These are phyloP conservation scores for Tolypocladium ophioglossoides DNA, from an alignment of 2,329 filamentous ascomycete genomes.

Conservation along the genomic window DNA sequence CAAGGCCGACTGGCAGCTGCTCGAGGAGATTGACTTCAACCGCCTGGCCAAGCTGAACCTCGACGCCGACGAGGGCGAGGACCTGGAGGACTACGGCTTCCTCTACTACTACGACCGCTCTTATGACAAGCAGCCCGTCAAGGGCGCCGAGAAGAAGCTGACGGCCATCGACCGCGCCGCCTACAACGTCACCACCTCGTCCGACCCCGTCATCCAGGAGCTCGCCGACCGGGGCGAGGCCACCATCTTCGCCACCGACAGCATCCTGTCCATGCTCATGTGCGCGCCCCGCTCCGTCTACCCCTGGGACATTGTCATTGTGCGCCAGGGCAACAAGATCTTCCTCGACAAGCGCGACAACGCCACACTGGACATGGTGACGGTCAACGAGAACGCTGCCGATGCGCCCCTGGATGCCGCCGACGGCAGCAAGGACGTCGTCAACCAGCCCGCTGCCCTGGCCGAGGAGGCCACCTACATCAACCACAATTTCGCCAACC, in stretches of 20 bases:
- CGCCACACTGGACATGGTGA: constrained; percentile 90
- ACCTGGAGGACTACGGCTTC: constrained; percentile 92
- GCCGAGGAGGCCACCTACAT: constrained; percentile 98
- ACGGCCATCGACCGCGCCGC: constrained; percentile 84
- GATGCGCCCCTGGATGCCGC: constrained; percentile 87
- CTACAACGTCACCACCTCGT: constrained; percentile 96
- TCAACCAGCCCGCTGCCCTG: constrained; percentile 89
- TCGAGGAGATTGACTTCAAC: constrained; percentile 98
- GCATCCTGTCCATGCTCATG: constrained; percentile 98
- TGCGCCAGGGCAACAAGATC: constrained; percentile 89
- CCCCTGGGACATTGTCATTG: constrained; percentile 95
- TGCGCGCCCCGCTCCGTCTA: constrained; percentile 94
- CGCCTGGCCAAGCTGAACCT: constrained; percentile 91
- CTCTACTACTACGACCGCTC: constrained; percentile 95
- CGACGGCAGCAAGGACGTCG: constrained; percentile 84
- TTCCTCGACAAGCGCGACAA: constrained; percentile 98
- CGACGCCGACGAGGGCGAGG: constrained; percentile 88
- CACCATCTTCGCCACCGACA: constrained; percentile 93
- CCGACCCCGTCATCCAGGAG: constrained; percentile 93
- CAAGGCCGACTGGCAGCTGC: constrained; percentile 87
- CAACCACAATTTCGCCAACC: constrained; percentile 98
- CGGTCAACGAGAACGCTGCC: constrained; percentile 96
- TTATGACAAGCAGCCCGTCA: constrained; percentile 89
- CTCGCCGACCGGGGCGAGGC: constrained; percentile 92
- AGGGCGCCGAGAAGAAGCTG: constrained; percentile 79